Evolutionary conservation across 331 rosid species (phyloP), one percentile per base, ranked within the genome.

Genomic region (Pyrus hybrid): DNA sequence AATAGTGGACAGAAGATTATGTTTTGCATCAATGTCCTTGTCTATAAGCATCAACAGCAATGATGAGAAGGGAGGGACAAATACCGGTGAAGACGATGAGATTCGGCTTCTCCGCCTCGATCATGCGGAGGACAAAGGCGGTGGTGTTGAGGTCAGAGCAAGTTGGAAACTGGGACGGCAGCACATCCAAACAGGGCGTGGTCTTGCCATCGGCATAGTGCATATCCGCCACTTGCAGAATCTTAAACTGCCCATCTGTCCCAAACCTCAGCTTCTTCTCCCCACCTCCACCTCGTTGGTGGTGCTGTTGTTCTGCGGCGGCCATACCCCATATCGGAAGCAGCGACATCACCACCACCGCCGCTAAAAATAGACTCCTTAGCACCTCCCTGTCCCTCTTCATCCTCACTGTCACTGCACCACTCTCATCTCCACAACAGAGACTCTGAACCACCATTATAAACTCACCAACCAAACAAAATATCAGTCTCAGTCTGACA

Each of bases 181-280:
- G 86, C 56, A 94, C 95, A 67, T 94, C 47, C 77, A 25, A 20
- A 47, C 97, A 94, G 28, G 71, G 84, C 62, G 97, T 91, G 5
- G 73, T 37, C 57, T 80, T 85, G 16, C 98, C 98, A 68, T 91
- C 20, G 21, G 80, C 97, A 54, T 71, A 94, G 86, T 94, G 98
- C 98, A 94, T 94, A 26, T 94, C 98, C 63, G 98, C 98, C 66
- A 94, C 96, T 77, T 94, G 98, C 62, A 94, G 83, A 63, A 94
- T 91, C 93, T 90, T 94, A 64, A 91, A 91, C 87, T 81, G 83
- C 45, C 98, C 98, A 78, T 79, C 74, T 32, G 75, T 29, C 11
- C 65, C 86, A 73, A 93, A 91, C 49, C 88, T 75, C 58, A 93
- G 88, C 84, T 76, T 80, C 83, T 11, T 76, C 7, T 30, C 17